Percentiles rank a stretch among this genome's conserved stretches.
Conservation (phyloP, 768 basidiomycete species). For the Russula griseocarnosa region DNA sequence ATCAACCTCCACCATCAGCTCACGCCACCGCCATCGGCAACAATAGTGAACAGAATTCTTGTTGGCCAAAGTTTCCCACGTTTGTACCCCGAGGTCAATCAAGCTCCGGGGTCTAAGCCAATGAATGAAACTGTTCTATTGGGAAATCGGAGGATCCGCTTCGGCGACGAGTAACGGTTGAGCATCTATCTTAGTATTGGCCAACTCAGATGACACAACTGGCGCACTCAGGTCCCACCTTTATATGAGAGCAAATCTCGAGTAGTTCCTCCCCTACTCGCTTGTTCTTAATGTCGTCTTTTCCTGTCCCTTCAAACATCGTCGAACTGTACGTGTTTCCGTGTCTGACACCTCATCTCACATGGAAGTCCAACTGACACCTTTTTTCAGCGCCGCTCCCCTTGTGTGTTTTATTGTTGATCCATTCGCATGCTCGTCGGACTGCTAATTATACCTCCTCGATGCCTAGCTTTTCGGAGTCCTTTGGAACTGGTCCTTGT, state of each 20-base stretch:
- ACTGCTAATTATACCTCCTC: background rate
- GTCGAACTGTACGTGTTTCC: conserved; percentile 6
- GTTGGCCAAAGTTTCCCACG: background rate
- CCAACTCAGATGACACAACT: background rate
- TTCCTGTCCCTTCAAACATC: background rate
- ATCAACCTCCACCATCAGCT: background rate
- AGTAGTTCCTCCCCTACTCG: background rate
- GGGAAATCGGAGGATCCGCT: background rate
- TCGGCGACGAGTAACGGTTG: background rate
- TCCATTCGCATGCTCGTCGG: background rate
- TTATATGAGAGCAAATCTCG: background rate
- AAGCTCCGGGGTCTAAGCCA: background rate
- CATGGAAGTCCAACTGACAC: background rate
- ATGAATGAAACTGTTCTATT: background rate
- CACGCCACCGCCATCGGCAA: background rate
- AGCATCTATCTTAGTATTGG: background rate
- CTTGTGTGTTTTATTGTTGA: background rate
- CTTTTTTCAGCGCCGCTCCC: conserved; percentile 7
- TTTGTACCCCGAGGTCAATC: background rate
- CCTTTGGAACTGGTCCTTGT: conserved; percentile 20
- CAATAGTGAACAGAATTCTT: background rate
- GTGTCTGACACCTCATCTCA: background rate
- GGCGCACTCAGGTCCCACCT: background rate
- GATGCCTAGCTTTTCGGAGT: conserved; percentile 11
- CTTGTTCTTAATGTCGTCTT: background rate